A percentile compares a stretch with the other conserved stretches of the same genome.
Conservation (phyloP, 148 eudicot genomes). For the Spergularia bocconei region DNA sequence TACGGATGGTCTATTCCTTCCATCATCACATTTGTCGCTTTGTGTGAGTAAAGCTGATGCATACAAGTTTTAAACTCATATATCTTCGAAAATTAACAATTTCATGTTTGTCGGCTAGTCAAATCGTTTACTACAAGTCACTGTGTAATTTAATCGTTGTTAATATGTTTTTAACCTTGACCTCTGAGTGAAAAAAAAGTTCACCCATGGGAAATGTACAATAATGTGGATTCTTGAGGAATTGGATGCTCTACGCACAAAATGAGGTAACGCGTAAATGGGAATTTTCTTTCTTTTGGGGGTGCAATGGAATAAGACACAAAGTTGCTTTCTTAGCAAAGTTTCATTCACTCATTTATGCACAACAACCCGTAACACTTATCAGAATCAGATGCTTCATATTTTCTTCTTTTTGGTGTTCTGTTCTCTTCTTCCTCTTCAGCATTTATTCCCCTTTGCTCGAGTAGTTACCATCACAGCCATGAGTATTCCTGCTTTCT, state of each 20-base stretch:
- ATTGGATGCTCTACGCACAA: slow-evolving; percentile 22
- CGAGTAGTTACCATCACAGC: slow-evolving; percentile 14
- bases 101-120: too few relatives aligned
- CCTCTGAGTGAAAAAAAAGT: background rate
- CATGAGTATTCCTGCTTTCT: too few relatives aligned
- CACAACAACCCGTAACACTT: slow-evolving; percentile 1
- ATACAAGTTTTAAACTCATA: too few relatives aligned
- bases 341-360: slow-evolving; percentile 10
- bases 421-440: background rate
- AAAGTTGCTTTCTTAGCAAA: slow-evolving; percentile 33
- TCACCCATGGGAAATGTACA: background rate
- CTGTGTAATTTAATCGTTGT: too few relatives aligned
- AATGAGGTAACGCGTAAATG: background rate
- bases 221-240: slow-evolving; percentile 11
- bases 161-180: background rate
- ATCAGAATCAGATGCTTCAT: slow-evolving; percentile 25
- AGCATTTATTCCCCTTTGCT: slow-evolving; percentile 1
- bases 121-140: too few relatives aligned
- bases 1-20: too few relatives aligned
- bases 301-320: slow-evolving; percentile 22
- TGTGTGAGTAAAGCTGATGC: too few relatives aligned
- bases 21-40: too few relatives aligned
- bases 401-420: background rate
- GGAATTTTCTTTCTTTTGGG: slow-evolving; percentile 5
- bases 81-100: too few relatives aligned